Conservation (phyloP, 179 eudicot genomes). For the Vitellaria paradoxa region DNA sequence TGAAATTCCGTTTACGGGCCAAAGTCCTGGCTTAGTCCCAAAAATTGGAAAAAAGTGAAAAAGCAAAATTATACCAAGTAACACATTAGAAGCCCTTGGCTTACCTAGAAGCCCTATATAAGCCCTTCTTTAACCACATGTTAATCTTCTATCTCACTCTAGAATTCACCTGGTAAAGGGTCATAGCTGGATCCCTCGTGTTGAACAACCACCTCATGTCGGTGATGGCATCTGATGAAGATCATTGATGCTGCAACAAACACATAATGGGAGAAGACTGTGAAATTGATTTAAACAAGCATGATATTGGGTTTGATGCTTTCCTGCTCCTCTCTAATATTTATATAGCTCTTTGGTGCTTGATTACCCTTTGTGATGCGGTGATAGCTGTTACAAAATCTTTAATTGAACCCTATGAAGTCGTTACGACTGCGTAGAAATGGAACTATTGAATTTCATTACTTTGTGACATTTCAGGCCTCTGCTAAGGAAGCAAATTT, state of each 20-base stretch:
- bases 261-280: background rate
- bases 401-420: background rate
- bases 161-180: background rate
- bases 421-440: background rate
- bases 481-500: background rate
- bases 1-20: background rate
- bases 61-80: background rate
- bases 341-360: background rate
- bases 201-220: background rate
- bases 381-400: background rate
- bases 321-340: background rate
- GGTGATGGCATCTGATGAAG: background rate
- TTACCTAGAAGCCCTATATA: background rate
- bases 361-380: background rate
- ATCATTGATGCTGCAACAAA: background rate
- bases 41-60: background rate
- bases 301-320: slow-evolving; percentile 8
- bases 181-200: background rate
- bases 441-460: background rate
- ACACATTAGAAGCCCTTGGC: background rate
- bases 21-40: background rate
- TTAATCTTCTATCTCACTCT: background rate
- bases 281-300: background rate
- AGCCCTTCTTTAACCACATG: background rate
- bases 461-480: background rate